A percentile compares a stretch with the other conserved stretches of the same genome.
Conservation (phyloP, 78 protist genomes). For the Guillardia theta region DNA sequence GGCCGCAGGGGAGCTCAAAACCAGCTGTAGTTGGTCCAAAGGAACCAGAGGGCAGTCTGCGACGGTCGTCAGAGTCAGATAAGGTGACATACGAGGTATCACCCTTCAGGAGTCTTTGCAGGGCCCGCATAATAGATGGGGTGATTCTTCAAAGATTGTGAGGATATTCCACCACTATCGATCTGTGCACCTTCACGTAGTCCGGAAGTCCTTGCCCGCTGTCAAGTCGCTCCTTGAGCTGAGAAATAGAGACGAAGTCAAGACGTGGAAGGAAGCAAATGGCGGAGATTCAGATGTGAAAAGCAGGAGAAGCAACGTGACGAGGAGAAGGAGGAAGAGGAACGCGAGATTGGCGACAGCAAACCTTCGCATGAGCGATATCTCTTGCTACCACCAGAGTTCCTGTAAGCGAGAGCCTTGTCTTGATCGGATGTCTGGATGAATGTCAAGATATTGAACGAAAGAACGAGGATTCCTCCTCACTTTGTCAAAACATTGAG, state of each 20-base stretch:
- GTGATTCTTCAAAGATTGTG: no score
- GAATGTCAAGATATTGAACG: no score
- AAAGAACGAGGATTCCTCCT: no score
- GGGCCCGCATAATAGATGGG: slow-evolving; percentile 79
- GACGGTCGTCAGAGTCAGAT: neutral
- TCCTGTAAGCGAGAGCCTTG: slow-evolving; percentile 62
- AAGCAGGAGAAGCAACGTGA: neutral
- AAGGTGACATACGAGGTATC: neutral
- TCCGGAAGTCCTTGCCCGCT: slow-evolving; percentile 60
- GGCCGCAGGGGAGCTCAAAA: no score
- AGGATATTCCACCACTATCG: no score
- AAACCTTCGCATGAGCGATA: slow-evolving; percentile 83
- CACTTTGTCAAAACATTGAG: slow-evolving; percentile 37
- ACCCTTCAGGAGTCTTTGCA: slow-evolving; percentile 74
- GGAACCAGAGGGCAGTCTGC: slow-evolving; percentile 59
- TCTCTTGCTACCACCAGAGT: slow-evolving; percentile 86
- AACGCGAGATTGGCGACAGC: neutral
- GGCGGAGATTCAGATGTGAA: neutral
- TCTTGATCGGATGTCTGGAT: no score
- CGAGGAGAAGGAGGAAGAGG: slow-evolving; percentile 31
- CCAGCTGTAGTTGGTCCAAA: slow-evolving; percentile 87
- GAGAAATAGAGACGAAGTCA: neutral
- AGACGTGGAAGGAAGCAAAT: neutral
- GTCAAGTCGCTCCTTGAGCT: slow-evolving; percentile 56
- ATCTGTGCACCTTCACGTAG: slow-evolving; percentile 73